phyloP scores from a whole-genome alignment of 805 yeast genomes.

The Sungouiozyma intestinalis region DNA sequence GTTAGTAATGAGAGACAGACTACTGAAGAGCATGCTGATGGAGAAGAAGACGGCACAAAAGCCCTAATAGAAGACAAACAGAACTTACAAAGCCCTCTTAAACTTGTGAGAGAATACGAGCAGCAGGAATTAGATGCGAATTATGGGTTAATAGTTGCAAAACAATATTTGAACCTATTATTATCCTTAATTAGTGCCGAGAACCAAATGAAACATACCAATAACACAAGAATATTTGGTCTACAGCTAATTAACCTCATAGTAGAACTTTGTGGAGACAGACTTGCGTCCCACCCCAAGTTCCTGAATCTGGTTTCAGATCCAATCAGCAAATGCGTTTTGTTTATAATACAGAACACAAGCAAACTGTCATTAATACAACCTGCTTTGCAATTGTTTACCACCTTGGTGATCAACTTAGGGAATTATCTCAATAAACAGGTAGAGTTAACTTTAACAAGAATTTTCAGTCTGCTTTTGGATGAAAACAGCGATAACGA shows the following conservation, averaged over 20 bases:
- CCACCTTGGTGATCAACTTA: conserved; percentile 58
- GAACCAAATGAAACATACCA: conserved; percentile 76
- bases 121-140: conserved; percentile 26
- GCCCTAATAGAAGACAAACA: conserved; percentile 2
- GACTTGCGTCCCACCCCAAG: conserved; percentile 49
- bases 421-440: conserved; percentile 65
- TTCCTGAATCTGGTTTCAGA: conserved; percentile 63
- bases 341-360: conserved; percentile 61
- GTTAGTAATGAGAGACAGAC: neutral
- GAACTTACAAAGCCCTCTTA: conserved; percentile 2
- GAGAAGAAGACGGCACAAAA: conserved; percentile 5
- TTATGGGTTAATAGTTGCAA: conserved; percentile 65
- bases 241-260: conserved; percentile 65
- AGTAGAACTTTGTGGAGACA: conserved; percentile 68
- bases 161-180: conserved; percentile 65
- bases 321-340: conserved; percentile 73
- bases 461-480: conserved; percentile 50
- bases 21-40: neutral
- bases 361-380: conserved; percentile 67
- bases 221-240: conserved; percentile 76
- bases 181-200: conserved; percentile 74
- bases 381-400: conserved; percentile 64
- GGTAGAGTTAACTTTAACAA: conserved; percentile 58
- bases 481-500: conserved; percentile 7
- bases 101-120: conserved; percentile 1